Evolutionary conservation across 352 stramenopile species (phyloP).

Genomic region (Phytophthora litchii): DNA sequence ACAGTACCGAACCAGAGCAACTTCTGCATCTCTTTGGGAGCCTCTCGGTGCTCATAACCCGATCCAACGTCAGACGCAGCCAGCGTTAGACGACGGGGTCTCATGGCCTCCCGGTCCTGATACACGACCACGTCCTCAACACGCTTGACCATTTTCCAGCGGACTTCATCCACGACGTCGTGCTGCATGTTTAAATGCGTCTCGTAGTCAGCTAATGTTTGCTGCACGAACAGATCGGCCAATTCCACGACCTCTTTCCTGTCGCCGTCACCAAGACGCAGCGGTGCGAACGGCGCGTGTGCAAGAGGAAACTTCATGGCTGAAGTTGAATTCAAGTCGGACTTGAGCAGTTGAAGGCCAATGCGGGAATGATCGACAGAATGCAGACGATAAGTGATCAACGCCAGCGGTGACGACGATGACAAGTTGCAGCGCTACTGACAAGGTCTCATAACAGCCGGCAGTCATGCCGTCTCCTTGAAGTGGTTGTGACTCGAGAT

Average conservation of each 20-base stretch:
- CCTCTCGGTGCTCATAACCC: constrained; percentile 12
- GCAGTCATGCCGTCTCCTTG: constrained; percentile 13
- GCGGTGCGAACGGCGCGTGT: constrained; percentile 38
- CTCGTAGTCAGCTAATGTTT: constrained; percentile 43
- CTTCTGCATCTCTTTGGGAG: constrained; percentile 37
- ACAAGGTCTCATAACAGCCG: constrained; percentile 20
- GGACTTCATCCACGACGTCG: constrained; percentile 33
- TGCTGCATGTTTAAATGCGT: constrained; percentile 23
- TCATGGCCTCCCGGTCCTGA: constrained; percentile 30
- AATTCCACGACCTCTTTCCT: constrained; percentile 29
- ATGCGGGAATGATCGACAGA: constrained; percentile 14
- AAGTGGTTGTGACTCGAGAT: too few species aligned
- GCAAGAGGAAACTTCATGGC: constrained; percentile 39
- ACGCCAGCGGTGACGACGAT: constrained; percentile 21
- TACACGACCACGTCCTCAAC: constrained; percentile 43
- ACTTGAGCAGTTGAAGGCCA: constrained; percentile 14
- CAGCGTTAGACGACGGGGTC: constrained; percentile 8
- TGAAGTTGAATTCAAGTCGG: too few species aligned
- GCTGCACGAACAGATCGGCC: constrained; percentile 40
- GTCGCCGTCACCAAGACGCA: constrained; percentile 31
- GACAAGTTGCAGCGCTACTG: constrained; percentile 15
- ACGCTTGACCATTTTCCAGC: constrained; percentile 47
- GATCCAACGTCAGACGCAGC: constrained; percentile 6
- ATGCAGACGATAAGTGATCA: constrained; percentile 11
- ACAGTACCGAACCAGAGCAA: constrained; percentile 48